Evolutionary conservation across 129 eudicot genomes (phyloP), one percentile per base, ranked within the genome.

Genomic region (Lactuca saligna): DNA sequence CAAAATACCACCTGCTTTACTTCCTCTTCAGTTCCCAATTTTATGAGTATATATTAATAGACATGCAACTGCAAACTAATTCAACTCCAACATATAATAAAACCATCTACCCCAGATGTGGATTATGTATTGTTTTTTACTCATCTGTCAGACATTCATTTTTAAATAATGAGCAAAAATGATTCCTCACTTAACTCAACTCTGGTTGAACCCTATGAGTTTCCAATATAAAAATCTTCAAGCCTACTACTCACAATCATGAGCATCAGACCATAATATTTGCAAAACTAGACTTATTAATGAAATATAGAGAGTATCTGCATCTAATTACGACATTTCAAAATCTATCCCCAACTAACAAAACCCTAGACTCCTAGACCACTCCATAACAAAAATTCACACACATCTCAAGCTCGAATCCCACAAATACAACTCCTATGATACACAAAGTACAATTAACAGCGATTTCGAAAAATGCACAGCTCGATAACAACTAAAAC

Each of bases 341-440:
- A 31, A 57, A 29, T 57, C 29, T 12, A 66, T 42, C 39, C 35
- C 39, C 39, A 11, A 54, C 41, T 20, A 8, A 9, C 12, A 68
- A 75, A 76, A 69, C 51, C 51, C 51, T 46, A 46, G 51, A 46
- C 51, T 46, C 75, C 75, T 76, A 76, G 57, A 41, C 3, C 57
- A 50, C 29, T 68, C 13, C 13, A 10, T 13, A 56, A 34, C 74
- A 34, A 48, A 55, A 8, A 41, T 65, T 56, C 66, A 64, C 65
- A 25, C 1, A 72, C 7, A 53, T 29, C n/a, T 6, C 3, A 59
- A 39, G 57, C 57, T 8, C 17, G 14, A 10, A 49, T 7, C 44
- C 10, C 2, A 17, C 7, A 69, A 56, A 7, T 17, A 41, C 41
- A 31, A 17, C 9, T 15, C 31, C 35, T 3, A 54, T 3, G 16